Evolutionary conservation across 176 grass and related monocot genomes (phyloP), one percentile per base, ranked within the genome.

Genomic region (Tillandsia leiboldiana): DNA sequence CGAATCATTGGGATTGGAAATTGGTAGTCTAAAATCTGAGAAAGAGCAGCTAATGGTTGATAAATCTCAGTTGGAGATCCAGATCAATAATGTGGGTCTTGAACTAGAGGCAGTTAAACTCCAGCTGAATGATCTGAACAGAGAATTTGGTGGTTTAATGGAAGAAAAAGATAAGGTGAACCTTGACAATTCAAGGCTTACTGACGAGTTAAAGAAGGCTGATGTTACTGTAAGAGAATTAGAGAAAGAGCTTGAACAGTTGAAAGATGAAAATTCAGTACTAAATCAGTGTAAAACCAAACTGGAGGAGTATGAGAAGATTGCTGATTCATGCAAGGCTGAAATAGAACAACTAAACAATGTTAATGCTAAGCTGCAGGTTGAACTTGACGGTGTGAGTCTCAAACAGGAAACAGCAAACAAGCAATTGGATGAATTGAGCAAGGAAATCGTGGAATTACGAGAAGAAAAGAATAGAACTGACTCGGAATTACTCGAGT

Each of bases 81-180:
- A 66, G 10, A 1, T 53, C 50, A 66, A 53, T 29, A 48, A 66
- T 65, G 9, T 52, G 63, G 9, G 24, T 66, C 20, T 65, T 66
- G 62, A 52, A 12, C 48, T 66, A 0, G 13, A 75, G 20, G 13
- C 7, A 66, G 62, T n/a, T 24, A 75, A 47, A 29, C 49, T 18
- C 20, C 49, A 75, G 50, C 49, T 53, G 47, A 59, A 62, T 53
- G 83, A 68, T 74, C 14, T 83, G 63, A 73, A 73, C 53, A 80
- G 78, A 42, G 73, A 83, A 70, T 63, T 15, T 27, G 28, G 26
- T 26, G 57, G 67, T 70, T 67, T 79, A 62, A 28, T 59, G 47
- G 81, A 87, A 78, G 74, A 91, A 81, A 84, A 73, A 8, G 48
- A 29, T 56, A 78, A 10, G 64, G 17, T 91, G 49, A 42, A 28